A percentile compares a stretch with the other conserved stretches of the same genome.
phyloP scores from a whole-genome alignment of 2,329 filamentous ascomycete species.

The Aureobasidium sp. region DNA sequence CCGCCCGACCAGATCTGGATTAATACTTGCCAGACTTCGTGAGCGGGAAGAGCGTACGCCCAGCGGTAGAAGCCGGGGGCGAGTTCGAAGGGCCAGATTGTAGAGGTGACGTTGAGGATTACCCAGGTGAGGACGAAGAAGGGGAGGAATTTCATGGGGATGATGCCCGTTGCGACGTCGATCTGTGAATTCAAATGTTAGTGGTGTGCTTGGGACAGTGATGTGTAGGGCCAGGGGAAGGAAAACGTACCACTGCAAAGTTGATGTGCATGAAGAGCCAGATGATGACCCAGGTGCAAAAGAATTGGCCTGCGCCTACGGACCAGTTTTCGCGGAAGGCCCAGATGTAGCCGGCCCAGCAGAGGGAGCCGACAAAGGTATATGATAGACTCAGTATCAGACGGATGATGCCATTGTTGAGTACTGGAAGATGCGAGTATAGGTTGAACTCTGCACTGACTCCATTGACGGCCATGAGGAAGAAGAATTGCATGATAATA shows the following conservation, averaged over 20 bases:
- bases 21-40: conserved; percentile 36
- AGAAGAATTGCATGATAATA: conserved; percentile 46
- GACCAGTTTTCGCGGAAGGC: conserved; percentile 37
- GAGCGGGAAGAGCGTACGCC: conserved; percentile 36
- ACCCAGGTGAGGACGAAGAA: conserved; percentile 42
- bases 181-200: conserved; percentile 19
- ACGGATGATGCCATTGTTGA: conserved; percentile 31
- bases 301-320: conserved; percentile 36
- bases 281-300: conserved; percentile 37
- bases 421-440: conserved; percentile 28
- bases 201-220: no score
- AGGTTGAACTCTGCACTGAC: conserved; percentile 34
- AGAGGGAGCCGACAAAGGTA: conserved; percentile 37
- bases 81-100: conserved; percentile 39
- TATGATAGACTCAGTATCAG: conserved; percentile 31
- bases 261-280: conserved; percentile 42
- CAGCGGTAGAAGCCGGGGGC: conserved; percentile 37
- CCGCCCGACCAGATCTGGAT: conserved; percentile 40
- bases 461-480: conserved; percentile 40
- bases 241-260: conserved; percentile 29
- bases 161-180: conserved; percentile 38
- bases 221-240: no score
- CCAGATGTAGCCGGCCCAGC: conserved; percentile 38
- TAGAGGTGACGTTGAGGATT: conserved; percentile 37
- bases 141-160: conserved; percentile 36